Base-by-base conservation (phyloP, 306 rosid species). In the Fagus sylvatica region DNA sequence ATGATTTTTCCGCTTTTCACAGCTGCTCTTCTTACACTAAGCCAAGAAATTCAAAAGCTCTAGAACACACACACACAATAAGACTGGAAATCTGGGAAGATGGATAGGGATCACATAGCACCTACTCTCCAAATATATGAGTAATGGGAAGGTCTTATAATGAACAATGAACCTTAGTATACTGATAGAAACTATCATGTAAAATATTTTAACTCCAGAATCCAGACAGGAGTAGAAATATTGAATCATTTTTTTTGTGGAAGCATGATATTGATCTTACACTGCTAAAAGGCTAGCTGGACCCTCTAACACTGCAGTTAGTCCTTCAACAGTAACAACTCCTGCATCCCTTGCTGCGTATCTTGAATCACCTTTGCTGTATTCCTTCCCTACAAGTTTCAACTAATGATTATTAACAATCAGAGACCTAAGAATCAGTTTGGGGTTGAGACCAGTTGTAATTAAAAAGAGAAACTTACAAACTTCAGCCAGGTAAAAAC, bases 341-440 rank as follows among this genome's bases (percentile, higher is more conserved):
- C 82, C 96, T 10, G 94, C 86, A 75, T 91, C 94, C 79, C 97
- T 86, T 33, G 79, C 91, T 11, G 79, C 98, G 22, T 95, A 95
- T 84, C 99, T 90, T 66, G 99, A 95, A 85, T 95, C 98, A 16
- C 98, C 99, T 85, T 93, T 92, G 91, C 98, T 95, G 78, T 95
- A 95, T 64, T 95, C 98, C 85, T 95, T 95, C 98, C 98, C 98
- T 95, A 82, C 70, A 37, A 82, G 72, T 51, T 53, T 61, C 49
- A 55, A 53, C 28, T 49, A 10, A 72, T 36, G 55, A 79, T 60
- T 34, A 66, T 57, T 59, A 73, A 62, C 76, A 61, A 75, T n/a
- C 33, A 41, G 32, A 73, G 36, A 74, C 57, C 8, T 9, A 69
- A 39, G 30, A 72, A 54, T 49, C 55, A 32, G 51, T 48, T 46